phyloP scores from a whole-genome alignment of 768 basidiomycete species.

The Pleurotus djamor region DNA sequence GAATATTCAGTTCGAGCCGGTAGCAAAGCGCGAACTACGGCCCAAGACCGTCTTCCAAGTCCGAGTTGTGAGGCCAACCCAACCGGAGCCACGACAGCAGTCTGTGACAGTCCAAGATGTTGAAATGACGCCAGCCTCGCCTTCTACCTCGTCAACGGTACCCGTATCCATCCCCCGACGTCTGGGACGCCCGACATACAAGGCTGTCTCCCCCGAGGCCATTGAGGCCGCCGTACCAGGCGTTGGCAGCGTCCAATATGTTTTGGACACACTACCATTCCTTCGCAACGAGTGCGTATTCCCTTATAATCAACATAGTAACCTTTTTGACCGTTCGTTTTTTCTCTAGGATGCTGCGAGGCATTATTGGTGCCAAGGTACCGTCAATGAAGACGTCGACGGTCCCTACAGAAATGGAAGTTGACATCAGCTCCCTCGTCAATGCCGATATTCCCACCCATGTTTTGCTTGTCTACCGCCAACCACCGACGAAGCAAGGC shows the following conservation, averaged over 20 bases:
- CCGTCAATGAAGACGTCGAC: slow-evolving; percentile 20
- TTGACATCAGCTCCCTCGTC: slow-evolving; percentile 32
- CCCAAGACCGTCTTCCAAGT: slow-evolving; percentile 5
- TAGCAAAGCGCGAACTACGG: slow-evolving; percentile 33
- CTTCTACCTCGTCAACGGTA: slow-evolving; percentile 12
- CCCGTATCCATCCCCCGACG: slow-evolving; percentile 45
- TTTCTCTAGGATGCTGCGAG: slow-evolving; percentile 31
- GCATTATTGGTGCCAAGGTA: slow-evolving; percentile 33
- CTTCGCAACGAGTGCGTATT: slow-evolving; percentile 38
- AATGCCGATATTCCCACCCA: slow-evolving; percentile 43
- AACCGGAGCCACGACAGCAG: slow-evolving; percentile 11
- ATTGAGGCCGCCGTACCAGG: slow-evolving; percentile 49
- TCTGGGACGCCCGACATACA: slow-evolving; percentile 49
- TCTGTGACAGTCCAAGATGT: slow-evolving; percentile 24
- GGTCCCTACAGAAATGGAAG: slow-evolving; percentile 41
- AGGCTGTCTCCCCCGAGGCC: slow-evolving; percentile 42
- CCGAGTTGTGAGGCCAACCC: slow-evolving; percentile 10
- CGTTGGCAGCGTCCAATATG: slow-evolving; percentile 45
- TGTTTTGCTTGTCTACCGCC: slow-evolving; percentile 44
- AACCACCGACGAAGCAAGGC: slow-evolving; percentile 10
- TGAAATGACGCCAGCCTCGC: slow-evolving; percentile 26
- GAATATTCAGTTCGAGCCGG: slow-evolving; percentile 26
- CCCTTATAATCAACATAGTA: slow-evolving; percentile 1
- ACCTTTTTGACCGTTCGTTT: not conserved
- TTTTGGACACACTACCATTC: slow-evolving; percentile 47